Base-by-base conservation (phyloP, 169 alveolate genomes). In the Theileria sp. region DNA sequence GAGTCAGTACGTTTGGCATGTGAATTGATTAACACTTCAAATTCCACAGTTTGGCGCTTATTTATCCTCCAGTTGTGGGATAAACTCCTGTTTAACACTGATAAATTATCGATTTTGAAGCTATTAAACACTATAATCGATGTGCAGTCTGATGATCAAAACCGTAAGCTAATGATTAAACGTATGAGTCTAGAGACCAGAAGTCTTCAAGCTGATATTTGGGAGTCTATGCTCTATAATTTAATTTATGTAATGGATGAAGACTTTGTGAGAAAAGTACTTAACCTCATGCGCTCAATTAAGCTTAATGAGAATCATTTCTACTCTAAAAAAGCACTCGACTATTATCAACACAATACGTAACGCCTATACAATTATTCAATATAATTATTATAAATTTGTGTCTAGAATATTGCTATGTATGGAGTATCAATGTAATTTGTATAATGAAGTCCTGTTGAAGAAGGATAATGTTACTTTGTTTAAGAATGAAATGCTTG, bases 41-140 rank as follows among this genome's bases (percentile, higher is more conserved):
- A 82, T 58, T 82, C 81, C 56, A 82, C 86, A 30, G 88, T 76
- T n/a, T 82, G 88, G 88, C 60, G 88, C n/a, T 70, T 82, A 51
- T 82, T 82, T 60, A 49, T 82, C 5, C 85, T 79, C 10, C 88
- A 65, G 34, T 56, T 82, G 34, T 28, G 78, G 81, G 72, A 65
- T 0, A 75, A 67, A 5, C 19, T 82, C 32, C 69, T 75, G 13
- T 64, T 75, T 26, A 12, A 56, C 69, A 38, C 80, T 32, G 86
- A 76, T 36, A 28, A 67, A n/a, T 25, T 4, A 7, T 54, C 75
- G 67, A 30, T 64, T 30, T 21, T 15, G 17, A 81, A 73, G 10
- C 26, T 82, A 0, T 23, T 77, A 30, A 79, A 65, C 23, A 68
- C 73, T 25, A 34, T 82, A 4, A 1, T 44, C 6, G 6, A 34